Evolutionary conservation across 2,329 filamentous ascomycete species (phyloP).

Genomic region (Penicillium carneum): DNA sequence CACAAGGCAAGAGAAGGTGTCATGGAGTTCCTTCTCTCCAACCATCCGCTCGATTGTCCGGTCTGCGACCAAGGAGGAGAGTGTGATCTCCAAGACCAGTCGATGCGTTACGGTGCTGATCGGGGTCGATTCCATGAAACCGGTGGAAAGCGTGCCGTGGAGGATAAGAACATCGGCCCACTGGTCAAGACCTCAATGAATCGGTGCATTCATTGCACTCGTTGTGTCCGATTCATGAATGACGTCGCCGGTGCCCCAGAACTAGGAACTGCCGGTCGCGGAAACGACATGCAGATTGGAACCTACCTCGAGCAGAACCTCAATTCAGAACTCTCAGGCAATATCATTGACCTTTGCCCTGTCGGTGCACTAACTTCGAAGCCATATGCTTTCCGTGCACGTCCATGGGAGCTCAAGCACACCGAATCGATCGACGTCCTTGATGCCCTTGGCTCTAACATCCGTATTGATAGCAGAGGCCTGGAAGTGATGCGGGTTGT

Average conservation of each 20-base stretch:
- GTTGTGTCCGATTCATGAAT: slow-evolving; percentile 96
- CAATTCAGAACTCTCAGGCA: slow-evolving; percentile 92
- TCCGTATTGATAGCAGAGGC: slow-evolving; percentile 89
- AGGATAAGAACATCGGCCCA: slow-evolving; percentile 99
- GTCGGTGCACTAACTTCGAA: slow-evolving; percentile 96
- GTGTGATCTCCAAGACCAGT: slow-evolving; percentile 98
- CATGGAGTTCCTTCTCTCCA: slow-evolving; percentile 97
- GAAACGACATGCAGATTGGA: slow-evolving; percentile 96
- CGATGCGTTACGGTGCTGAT: slow-evolving; percentile 97
- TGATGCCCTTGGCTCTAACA: slow-evolving; percentile 90
- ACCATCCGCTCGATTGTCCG: slow-evolving; percentile 94
- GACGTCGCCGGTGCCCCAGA: slow-evolving; percentile 95
- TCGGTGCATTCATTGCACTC: slow-evolving; percentile 97
- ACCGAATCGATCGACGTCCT: slow-evolving; percentile 94
- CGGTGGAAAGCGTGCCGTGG: slow-evolving; percentile 92
- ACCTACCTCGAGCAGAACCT: slow-evolving; percentile 95
- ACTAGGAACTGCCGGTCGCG: slow-evolving; percentile 90
- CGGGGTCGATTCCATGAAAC: slow-evolving; percentile 96
- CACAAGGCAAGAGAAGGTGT: slow-evolving; percentile 99
- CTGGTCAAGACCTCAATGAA: slow-evolving; percentile 99
- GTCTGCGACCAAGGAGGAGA: slow-evolving; percentile 99
- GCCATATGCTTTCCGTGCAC: slow-evolving; percentile 94
- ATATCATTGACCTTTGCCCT: slow-evolving; percentile 97
- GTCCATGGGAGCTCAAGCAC: slow-evolving; percentile 96
- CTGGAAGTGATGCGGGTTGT: slow-evolving; percentile 95